Evolutionary conservation across 2,329 filamentous ascomycete species (phyloP).

Genomic region (Tolypocladium ovalisporum): DNA sequence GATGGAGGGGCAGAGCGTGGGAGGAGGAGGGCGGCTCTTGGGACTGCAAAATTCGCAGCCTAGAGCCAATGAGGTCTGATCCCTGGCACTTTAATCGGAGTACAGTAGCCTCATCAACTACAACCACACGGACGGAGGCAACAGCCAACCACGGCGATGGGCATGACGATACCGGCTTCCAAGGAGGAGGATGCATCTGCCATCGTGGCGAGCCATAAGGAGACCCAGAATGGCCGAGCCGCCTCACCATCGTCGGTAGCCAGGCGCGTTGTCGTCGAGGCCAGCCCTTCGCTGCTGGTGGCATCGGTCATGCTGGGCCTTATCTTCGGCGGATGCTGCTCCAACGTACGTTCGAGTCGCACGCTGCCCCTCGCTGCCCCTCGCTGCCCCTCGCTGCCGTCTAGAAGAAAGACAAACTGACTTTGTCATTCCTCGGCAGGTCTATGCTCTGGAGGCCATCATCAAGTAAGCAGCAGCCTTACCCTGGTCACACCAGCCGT

Average conservation of each 20-base stretch:
- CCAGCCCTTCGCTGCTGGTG: slow-evolving; percentile 33
- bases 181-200: not conserved
- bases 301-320: slow-evolving; percentile 62
- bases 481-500: not conserved
- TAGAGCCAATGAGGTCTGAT: not conserved
- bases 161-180: not conserved
- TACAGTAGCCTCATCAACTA: not conserved
- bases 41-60: not conserved
- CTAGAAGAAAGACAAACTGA: not conserved
- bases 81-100: too few species aligned
- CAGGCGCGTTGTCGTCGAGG: not conserved
- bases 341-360: slow-evolving; percentile 53
- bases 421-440: slow-evolving; percentile 38
- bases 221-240: not conserved
- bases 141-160: not conserved
- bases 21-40: not conserved
- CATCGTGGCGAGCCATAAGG: not conserved
- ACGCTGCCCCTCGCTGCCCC: not conserved
- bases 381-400: not conserved
- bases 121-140: not conserved
- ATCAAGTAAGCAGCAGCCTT: slow-evolving; percentile 58
- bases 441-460: slow-evolving; percentile 93
- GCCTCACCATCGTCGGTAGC: not conserved
- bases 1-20: not conserved
- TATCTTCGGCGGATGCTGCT: slow-evolving; percentile 93